Conservation (phyloP, 768 basidiomycete species). For the Daedaleopsis sinensis region DNA sequence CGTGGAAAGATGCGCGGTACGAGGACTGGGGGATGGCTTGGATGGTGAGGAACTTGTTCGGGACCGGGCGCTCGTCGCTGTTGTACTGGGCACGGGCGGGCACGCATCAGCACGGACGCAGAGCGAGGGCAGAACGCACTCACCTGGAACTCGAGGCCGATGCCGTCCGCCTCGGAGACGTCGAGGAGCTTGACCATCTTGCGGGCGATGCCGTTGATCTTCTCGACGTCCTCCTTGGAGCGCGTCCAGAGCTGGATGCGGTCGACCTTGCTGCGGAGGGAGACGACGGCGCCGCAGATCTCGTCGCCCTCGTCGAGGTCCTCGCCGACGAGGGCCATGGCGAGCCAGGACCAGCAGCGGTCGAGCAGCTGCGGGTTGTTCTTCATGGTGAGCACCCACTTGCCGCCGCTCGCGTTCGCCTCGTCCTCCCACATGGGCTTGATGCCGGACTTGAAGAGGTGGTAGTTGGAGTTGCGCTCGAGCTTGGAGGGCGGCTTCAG, state of each 20-base stretch:
- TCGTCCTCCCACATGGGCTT: constrained; percentile 98
- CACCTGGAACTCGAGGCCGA: constrained; percentile 92
- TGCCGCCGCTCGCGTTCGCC: constrained; percentile 89
- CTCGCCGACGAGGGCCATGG: constrained; percentile 90
- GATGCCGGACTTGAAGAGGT: constrained; percentile 92
- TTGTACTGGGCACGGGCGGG: constrained; percentile 58
- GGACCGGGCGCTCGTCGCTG: constrained; percentile 81
- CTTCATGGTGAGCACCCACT: constrained; percentile 95
- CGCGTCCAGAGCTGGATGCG: constrained; percentile 92
- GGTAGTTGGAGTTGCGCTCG: constrained; percentile 91
- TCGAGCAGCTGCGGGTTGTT: constrained; percentile 79
- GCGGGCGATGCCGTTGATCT: constrained; percentile 82
- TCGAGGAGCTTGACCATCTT: constrained; percentile 82
- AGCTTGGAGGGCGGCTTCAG: constrained; percentile 88
- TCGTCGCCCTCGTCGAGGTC: constrained; percentile 68
- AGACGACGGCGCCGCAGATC: constrained; percentile 88
- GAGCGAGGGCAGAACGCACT: constrained; percentile 23
- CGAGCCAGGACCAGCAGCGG: constrained; percentile 87
- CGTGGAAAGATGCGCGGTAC: constrained; percentile 68
- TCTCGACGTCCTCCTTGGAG: constrained; percentile 82
- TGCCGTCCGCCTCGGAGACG: constrained; percentile 79
- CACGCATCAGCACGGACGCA: background rate
- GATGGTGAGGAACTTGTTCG: constrained; percentile 83
- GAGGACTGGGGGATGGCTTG: constrained; percentile 68
- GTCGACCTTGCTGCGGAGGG: constrained; percentile 83